Evolutionary conservation across 305 asterid genomes (phyloP), one percentile per base, ranked within the genome.

Genomic region (Rubia tinctorum): DNA sequence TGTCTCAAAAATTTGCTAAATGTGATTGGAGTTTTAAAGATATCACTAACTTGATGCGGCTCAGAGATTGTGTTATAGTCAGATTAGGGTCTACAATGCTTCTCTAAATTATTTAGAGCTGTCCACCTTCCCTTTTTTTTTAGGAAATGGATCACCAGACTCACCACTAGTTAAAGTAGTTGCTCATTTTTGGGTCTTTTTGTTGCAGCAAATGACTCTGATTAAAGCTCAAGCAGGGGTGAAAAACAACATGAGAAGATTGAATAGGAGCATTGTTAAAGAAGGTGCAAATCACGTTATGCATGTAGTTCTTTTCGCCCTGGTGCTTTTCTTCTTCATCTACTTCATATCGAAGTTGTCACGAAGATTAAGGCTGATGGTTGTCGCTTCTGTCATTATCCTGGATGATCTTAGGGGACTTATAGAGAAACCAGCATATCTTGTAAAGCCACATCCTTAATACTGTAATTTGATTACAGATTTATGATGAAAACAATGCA

Each of bases 171-270:
- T 5, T 37, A 37, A 60, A 9, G 22, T 68, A n/a, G 17, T 59
- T 15, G 1, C 59, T 22, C 10, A 60, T n/a, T 10, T 27, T 67
- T 23, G 44, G 53, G 49, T 53, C 14, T 75, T 76, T 63, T 66
- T 13, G 40, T 44, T 70, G 77, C 86, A 90, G 96, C 98, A 92
- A 90, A 92, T 88, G 96, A 88, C 93, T 25, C 73, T 90, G 82
- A 86, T 86, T 80, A 92, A 92, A 86, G 96, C 96, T 83, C 98
- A 90, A 75, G 97, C 98, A n/a, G 98, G 97, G 56, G 90, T 90
- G 77, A 89, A 90, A 70, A 90, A 89, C 91, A 90, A 90, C 82
- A 84, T 90, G 92, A 88, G 91, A 83, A 86, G 91, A 77, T 83
- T 92, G 82, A 92, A 84, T 84, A 87, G 82, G 83, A 92, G 96